phyloP scores from a whole-genome alignment of 768 basidiomycete species.

The Imleria badia region DNA sequence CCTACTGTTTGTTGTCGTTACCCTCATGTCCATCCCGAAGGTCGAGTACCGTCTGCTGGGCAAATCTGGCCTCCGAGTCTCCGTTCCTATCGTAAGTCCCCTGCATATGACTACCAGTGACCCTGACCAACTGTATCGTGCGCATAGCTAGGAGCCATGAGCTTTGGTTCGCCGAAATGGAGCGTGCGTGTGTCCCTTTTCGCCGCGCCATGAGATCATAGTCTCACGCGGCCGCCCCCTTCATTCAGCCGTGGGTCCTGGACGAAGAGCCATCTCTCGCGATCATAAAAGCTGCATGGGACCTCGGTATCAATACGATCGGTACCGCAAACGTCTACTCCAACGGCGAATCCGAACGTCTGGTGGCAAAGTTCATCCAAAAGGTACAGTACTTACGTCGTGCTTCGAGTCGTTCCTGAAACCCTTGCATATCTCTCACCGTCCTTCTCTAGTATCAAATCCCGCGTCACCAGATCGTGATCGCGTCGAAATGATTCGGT shows the following conservation, averaged over 20 bases:
- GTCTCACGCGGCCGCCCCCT: neutral
- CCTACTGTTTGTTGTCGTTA: too few relatives aligned
- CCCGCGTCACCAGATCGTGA: constrained; percentile 33
- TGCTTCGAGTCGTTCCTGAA: neutral
- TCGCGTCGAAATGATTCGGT: constrained; percentile 29
- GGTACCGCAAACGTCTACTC: constrained; percentile 40
- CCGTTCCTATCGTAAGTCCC: constrained; percentile 34
- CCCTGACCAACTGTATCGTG: neutral
- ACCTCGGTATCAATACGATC: constrained; percentile 39
- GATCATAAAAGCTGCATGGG: constrained; percentile 41
- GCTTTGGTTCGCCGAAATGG: constrained; percentile 31
- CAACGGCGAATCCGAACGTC: constrained; percentile 35
- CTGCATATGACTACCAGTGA: neutral
- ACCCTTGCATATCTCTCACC: neutral
- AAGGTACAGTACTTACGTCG: constrained; percentile 28
- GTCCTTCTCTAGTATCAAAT: constrained; percentile 24
- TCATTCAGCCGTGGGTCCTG: constrained; percentile 24
- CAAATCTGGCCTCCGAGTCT: constrained; percentile 30
- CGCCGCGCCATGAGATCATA: neutral
- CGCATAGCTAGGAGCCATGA: constrained; percentile 26
- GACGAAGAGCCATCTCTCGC: constrained; percentile 29
- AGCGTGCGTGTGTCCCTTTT: constrained; percentile 13
- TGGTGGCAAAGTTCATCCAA: constrained; percentile 39
- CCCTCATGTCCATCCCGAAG: constrained; percentile 1
- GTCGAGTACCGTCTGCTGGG: constrained; percentile 29